These are phyloP conservation scores for Batkoa obscura DNA, from an alignment of 371 early-diverging fungal genomes.

Conservation along the genomic window DNA sequence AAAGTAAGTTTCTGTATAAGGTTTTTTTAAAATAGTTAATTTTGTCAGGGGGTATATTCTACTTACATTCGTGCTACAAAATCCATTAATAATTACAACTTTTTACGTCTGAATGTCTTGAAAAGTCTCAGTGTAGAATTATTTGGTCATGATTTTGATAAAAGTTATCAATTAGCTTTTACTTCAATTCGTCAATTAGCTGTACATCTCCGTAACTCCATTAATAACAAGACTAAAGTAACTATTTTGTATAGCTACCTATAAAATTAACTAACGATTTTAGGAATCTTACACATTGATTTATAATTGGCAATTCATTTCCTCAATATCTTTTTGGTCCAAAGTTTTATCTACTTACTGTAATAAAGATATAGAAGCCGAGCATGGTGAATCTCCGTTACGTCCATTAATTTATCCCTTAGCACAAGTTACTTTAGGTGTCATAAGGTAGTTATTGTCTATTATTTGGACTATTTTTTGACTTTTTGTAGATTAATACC, in stretches of 20 bases:
- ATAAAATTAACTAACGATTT: conserved; percentile 13
- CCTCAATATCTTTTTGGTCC: conserved; percentile 75
- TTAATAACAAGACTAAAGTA: conserved; percentile 50
- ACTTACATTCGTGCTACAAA: conserved; percentile 54
- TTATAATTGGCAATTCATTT: conserved; percentile 89
- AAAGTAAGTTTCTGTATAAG: neutral
- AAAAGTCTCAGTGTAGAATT: conserved; percentile 73
- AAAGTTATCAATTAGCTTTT: conserved; percentile 82
- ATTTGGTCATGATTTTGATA: conserved; percentile 45
- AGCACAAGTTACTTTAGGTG: conserved; percentile 71
- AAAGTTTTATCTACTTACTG: conserved; percentile 57
- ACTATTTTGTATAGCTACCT: neutral
- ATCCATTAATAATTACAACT: conserved; percentile 52
- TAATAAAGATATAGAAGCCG: conserved; percentile 9
- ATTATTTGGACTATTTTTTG: neutral
- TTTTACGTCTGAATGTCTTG: conserved; percentile 73
- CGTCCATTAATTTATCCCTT: conserved; percentile 75
- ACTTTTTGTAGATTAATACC: conserved; percentile 43
- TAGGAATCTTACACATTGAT: conserved; percentile 61
- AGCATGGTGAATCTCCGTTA: conserved; percentile 30
- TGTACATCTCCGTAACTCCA: conserved; percentile 65
- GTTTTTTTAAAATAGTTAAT: neutral
- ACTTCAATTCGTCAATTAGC: conserved; percentile 82
- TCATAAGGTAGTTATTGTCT: conserved; percentile 19
- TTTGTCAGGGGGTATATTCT: conserved; percentile 45